These are phyloP conservation scores for Coemansia sp. DNA, from an alignment of 192 early-diverging fungal species.

Conservation along the genomic window DNA sequence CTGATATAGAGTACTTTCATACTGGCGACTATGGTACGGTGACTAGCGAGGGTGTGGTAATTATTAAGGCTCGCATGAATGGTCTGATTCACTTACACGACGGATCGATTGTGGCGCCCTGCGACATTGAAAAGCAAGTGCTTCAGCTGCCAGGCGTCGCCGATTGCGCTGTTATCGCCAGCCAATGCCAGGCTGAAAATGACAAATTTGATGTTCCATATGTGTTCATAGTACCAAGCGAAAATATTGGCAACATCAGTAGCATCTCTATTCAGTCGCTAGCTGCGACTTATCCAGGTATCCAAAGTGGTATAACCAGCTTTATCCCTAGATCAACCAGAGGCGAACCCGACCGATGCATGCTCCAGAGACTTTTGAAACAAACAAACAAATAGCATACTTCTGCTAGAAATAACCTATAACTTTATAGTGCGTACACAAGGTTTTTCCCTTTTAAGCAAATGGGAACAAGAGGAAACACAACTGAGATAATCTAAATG, in stretches of 20 bases:
- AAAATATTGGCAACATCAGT: neutral
- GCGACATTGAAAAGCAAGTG: conserved; percentile 32
- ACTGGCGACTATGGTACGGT: conserved; percentile 47
- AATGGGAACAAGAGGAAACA: neutral
- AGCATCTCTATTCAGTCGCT: conserved; percentile 18
- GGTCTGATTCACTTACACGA: conserved; percentile 23
- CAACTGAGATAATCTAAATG: neutral
- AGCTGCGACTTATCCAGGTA: conserved; percentile 21
- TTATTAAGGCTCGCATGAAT: conserved; percentile 38
- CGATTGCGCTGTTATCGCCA: conserved; percentile 41
- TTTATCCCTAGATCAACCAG: conserved; percentile 22
- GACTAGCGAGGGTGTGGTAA: conserved; percentile 34
- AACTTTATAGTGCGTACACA: neutral
- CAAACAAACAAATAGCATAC: neutral
- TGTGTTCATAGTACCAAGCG: conserved; percentile 24
- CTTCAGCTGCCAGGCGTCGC: conserved; percentile 15
- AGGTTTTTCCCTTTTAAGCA: neutral
- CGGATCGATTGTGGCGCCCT: conserved; percentile 14
- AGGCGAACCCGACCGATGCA: conserved; percentile 7
- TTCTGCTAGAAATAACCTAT: neutral
- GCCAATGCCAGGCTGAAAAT: neutral
- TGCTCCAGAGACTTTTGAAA: neutral
- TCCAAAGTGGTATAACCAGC: conserved; percentile 15
- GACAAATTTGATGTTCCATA: conserved; percentile 14
- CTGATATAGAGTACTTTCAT: conserved; percentile 21